These are phyloP conservation scores for Piloderma croceum DNA, from an alignment of 768 basidiomycete genomes.

Conservation along the genomic window DNA sequence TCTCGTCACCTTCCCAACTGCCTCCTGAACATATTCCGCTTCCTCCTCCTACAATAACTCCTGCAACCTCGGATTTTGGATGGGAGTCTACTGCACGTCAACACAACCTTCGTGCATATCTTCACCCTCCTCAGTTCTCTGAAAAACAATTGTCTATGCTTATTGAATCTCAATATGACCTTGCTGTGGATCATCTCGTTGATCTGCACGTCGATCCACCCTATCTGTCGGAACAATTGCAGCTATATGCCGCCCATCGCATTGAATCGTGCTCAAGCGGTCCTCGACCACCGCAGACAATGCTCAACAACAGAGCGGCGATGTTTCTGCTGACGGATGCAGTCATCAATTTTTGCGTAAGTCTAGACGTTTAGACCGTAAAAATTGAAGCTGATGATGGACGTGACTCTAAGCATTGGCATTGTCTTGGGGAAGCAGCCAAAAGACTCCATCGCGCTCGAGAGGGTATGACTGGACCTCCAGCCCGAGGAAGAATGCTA, in stretches of 20 bases:
- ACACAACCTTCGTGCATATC: constrained; percentile 1
- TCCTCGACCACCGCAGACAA: background rate
- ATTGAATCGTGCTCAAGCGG: background rate
- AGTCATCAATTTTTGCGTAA: background rate
- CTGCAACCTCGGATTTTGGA: background rate
- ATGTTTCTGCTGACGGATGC: background rate
- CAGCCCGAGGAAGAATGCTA: background rate
- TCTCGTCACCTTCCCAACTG: background rate
- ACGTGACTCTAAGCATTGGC: background rate
- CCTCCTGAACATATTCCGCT: background rate
- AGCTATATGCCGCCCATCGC: background rate
- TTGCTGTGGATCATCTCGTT: constrained; percentile 1
- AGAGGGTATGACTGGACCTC: background rate
- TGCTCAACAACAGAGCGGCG: background rate
- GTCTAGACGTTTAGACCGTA: too few species aligned
- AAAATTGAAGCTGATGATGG: background rate
- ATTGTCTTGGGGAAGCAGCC: background rate
- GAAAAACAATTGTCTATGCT: background rate
- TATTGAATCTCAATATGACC: background rate
- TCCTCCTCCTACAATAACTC: background rate
- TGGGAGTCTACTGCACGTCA: background rate
- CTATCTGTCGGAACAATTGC: background rate
- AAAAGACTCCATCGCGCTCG: background rate
- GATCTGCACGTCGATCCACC: background rate
- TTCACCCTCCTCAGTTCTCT: background rate